Base-by-base conservation (phyloP, 2,329 filamentous ascomycete species). In the Colletotrichum musicola region DNA sequence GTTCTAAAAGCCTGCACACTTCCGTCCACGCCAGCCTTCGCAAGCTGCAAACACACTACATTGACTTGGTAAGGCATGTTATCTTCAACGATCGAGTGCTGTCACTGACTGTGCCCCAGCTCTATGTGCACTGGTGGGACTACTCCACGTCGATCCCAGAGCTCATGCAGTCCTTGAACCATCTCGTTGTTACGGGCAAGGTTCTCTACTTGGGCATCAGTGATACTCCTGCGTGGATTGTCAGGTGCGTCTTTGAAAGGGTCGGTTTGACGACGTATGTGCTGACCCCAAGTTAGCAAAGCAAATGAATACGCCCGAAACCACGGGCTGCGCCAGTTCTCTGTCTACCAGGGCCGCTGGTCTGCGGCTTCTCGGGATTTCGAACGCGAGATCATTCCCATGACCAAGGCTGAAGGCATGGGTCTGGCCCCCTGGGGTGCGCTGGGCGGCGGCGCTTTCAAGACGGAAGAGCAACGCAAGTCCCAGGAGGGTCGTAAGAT, bases 151-250 rank as follows among this genome's bases (percentile, higher is more conserved):
- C 84, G 0, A 88, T 92, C 55, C 82, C 86, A 0, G 90, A 93
- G 74, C 60, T 93, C 53, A 93, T 93, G 91, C 88, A 92, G 67
- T 85, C 85, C 1, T 82, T 93, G 50, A 90, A 92, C 75, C 80
- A 84, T 20, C 81, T 92, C 12, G 88, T 92, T 1, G 66, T 76
- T 0, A 75, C 82, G 6, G 89, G 90, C 18, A 92, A 92, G 72
- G 89, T 93, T 0, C 64, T 82, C 18, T 92, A 92, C 71, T 81
- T 93, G 0, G 91, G 91, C 2, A 83, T 92, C 76, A 89, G 85
- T 49, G 90, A 93, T 72, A 89, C 88, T 0, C 91, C 91, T 0
- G 91, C 91, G 9, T 93, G 90, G 90, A 78, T 91, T 18, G 89
- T 91, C 27, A 83, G 80, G 79, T 81, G 68, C 35, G 76, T 42